phyloP scores from a whole-genome alignment of 1,284 basidiomycete species.

The Boletus semigastroideus region DNA sequence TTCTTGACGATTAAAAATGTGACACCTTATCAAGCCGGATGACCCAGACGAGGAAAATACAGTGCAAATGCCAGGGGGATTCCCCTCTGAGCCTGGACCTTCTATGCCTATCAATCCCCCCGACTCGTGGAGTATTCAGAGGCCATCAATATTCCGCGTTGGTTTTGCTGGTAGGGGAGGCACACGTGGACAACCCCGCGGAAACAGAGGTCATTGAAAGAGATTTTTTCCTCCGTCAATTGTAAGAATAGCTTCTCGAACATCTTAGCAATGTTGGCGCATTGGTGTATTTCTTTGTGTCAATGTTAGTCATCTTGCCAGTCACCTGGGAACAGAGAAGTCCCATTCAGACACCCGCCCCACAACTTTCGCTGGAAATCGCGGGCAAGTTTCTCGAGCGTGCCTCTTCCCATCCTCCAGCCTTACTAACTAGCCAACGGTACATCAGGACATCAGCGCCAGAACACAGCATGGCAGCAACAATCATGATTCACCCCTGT shows the following conservation, averaged over 20 bases:
- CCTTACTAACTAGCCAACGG: background rate
- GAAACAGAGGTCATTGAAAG: slow-evolving; percentile 17
- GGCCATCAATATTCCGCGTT: slow-evolving; percentile 25
- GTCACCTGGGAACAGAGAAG: slow-evolving; percentile 12
- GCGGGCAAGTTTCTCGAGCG: background rate
- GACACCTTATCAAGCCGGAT: slow-evolving; percentile 12
- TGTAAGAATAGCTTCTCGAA: slow-evolving; percentile 11
- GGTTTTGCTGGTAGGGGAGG: slow-evolving; percentile 34
- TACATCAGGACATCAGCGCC: too few relatives aligned
- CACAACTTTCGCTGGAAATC: background rate
- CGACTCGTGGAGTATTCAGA: slow-evolving; percentile 6
- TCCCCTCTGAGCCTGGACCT: slow-evolving; percentile 19
- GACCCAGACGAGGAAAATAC: slow-evolving; percentile 16
- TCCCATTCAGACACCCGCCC: background rate
- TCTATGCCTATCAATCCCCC: slow-evolving; percentile 9
- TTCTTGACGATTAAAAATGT: slow-evolving; percentile 5
- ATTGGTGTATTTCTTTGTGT: slow-evolving; percentile 5
- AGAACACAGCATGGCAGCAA: background rate
- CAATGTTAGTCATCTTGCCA: slow-evolving; percentile 17
- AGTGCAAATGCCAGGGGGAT: slow-evolving; percentile 26
- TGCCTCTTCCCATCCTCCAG: background rate
- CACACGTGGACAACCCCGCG: slow-evolving; percentile 6
- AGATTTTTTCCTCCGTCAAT: background rate
- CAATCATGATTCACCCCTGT: too few relatives aligned
- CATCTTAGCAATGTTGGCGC: background rate